Evolutionary conservation across 345 rosid genomes (phyloP), one percentile per base, ranked within the genome.

Genomic region (Excoecaria agallocha): DNA sequence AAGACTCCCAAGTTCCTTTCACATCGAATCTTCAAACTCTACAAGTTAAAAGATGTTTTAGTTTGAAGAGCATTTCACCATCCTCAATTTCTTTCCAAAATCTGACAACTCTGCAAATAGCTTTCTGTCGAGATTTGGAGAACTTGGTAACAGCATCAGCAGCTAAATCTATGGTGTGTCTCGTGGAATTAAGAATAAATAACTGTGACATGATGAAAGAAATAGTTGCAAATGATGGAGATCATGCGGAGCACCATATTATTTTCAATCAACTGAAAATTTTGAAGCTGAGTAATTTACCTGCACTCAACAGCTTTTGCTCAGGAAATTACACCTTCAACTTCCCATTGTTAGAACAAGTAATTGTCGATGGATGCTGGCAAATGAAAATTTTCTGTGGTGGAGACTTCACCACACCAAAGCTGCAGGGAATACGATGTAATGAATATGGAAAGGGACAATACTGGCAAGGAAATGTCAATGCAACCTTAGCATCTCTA

Each of bases 161-260:
- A 3, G 82, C 80, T 48, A 70, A 76, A 74, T 49, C 67, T 64
- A 19, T 76, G 12, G 38, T 64, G 59, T 45, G 48, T 30, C 80
- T 82, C 17, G 16, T 38, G 45, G 61, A 43, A 57, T 35, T 78
- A 61, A 68, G 17, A 17, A 54, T 82, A 35, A 0, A 3, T 11
- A 39, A 63, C 13, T 82, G 82, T 22, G 19, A 62, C 11, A 37
- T 11, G 66, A 50, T 78, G 2, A 43, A n/a, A 49, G 62, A 75
- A 45, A 72, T 76, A 8, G 62, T 78, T 58, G 45, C 37, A 25
- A 25, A 43, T 4, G 57, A 15, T 3, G 63, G 8, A n/a, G 79
- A 72, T 13, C 58, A 69, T 20, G 11, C 10, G 1, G 48, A 68
- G 30, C 71, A 70, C 15, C 22, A 3, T 30, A 68, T 76, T 56